Conservation (phyloP, 768 basidiomycete species). For the Boletus tylopilopsis region DNA sequence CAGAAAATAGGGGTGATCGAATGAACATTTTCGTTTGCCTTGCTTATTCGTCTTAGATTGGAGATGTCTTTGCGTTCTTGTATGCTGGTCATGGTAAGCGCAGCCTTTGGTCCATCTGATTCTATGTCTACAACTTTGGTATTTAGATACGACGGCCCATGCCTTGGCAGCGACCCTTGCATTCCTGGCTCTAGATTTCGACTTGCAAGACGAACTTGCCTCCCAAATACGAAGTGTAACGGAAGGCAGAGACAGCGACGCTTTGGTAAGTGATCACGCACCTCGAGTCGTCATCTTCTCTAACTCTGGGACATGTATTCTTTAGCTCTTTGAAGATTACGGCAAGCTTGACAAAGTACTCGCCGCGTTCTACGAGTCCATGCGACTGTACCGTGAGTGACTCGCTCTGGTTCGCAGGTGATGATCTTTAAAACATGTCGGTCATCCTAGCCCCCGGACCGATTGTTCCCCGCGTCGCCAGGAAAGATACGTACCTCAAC, state of each 20-base stretch:
- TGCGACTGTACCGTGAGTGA: slow-evolving; percentile 29
- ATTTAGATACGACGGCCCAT: slow-evolving; percentile 29
- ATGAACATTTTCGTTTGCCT: neutral
- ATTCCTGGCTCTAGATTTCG: slow-evolving; percentile 25
- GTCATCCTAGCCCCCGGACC: slow-evolving; percentile 24
- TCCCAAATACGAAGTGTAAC: slow-evolving; percentile 26
- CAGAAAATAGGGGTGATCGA: no score
- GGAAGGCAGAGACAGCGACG: slow-evolving; percentile 11
- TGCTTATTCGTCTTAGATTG: slow-evolving; percentile 34
- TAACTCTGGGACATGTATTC: neutral
- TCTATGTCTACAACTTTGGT: neutral
- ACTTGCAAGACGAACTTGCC: slow-evolving; percentile 32
- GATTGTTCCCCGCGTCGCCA: slow-evolving; percentile 25
- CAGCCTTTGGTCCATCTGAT: neutral
- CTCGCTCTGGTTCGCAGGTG: neutral
- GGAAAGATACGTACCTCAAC: slow-evolving; percentile 23
- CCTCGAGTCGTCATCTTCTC: neutral
- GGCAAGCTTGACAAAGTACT: slow-evolving; percentile 26
- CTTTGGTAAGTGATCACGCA: slow-evolving; percentile 12
- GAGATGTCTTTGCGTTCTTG: slow-evolving; percentile 48
- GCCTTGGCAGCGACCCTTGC: slow-evolving; percentile 31
- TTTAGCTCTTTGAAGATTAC: slow-evolving; percentile 24
- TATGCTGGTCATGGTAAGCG: slow-evolving; percentile 54
- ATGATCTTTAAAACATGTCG: neutral
- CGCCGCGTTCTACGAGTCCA: slow-evolving; percentile 26